phyloP scores from a whole-genome alignment of 345 rosid species.

The Brassica nigra region DNA sequence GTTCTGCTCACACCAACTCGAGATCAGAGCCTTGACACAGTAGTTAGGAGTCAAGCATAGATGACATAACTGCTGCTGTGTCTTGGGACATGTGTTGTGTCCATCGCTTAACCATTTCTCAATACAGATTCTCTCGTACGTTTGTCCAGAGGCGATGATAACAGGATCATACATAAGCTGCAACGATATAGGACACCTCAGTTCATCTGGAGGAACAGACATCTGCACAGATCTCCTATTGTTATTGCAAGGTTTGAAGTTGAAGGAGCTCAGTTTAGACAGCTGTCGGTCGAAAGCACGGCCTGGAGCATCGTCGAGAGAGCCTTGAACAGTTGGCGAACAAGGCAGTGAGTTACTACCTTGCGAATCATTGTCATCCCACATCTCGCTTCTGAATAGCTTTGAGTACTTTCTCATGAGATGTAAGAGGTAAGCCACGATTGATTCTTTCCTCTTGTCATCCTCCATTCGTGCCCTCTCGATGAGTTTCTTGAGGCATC shows the following conservation, averaged over 20 bases:
- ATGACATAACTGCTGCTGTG: constrained; percentile 81
- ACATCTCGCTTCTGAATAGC: constrained; percentile 80
- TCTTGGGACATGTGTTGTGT: constrained; percentile 87
- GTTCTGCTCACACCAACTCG: constrained; percentile 94
- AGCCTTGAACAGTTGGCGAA: constrained; percentile 75
- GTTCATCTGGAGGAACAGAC: constrained; percentile 84
- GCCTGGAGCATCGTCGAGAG: constrained; percentile 59
- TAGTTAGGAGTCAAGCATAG: constrained; percentile 88
- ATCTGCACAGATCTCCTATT: constrained; percentile 66
- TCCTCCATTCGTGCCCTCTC: constrained; percentile 94
- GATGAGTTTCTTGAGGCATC: constrained; percentile 88
- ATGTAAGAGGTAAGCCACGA: constrained; percentile 86
- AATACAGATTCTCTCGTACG: constrained; percentile 85
- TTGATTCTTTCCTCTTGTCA: constrained; percentile 93
- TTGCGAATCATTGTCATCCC: constrained; percentile 94
- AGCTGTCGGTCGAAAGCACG: constrained; percentile 79
- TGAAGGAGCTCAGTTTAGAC: constrained; percentile 75
- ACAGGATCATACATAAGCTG: constrained; percentile 98
- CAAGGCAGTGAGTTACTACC: constrained; percentile 73
- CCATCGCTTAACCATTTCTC: constrained; percentile 98
- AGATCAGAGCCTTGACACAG: constrained; percentile 88
- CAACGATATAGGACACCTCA: constrained; percentile 94
- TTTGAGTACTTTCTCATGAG: constrained; percentile 96
- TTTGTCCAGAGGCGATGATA: constrained; percentile 94
- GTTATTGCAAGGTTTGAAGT: constrained; percentile 63